Percentiles rank a stretch among this genome's conserved stretches.
Evolutionary conservation across 306 rosid genomes (phyloP).

Genomic region (Abrus precatorius): DNA sequence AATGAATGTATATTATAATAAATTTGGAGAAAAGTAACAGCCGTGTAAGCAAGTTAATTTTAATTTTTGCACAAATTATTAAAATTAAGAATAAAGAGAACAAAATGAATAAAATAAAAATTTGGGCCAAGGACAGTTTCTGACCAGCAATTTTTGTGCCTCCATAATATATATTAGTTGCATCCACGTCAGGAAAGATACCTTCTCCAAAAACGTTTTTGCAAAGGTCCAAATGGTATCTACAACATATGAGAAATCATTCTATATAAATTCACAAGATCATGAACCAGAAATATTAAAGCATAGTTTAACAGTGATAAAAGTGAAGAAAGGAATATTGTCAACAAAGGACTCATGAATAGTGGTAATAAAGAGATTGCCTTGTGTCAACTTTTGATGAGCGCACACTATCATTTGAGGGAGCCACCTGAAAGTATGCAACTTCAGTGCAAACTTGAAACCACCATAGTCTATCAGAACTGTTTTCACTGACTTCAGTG

Average conservation of each 20-base stretch:
- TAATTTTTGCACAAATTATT: slow-evolving; percentile 1
- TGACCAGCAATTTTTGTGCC: slow-evolving; percentile 89
- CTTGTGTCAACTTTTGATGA: slow-evolving; percentile 80
- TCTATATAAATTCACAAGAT: slow-evolving; percentile 14
- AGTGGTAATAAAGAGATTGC: slow-evolving; percentile 55
- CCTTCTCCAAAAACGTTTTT: slow-evolving; percentile 91
- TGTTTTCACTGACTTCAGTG: slow-evolving; percentile 62
- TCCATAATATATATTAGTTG: slow-evolving; percentile 90
- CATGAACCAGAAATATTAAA: slow-evolving; percentile 19
- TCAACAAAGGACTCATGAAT: slow-evolving; percentile 13
- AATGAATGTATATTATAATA: background rate
- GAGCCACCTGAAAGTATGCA: slow-evolving; percentile 98
- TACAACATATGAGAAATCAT: slow-evolving; percentile 52
- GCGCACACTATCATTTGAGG: slow-evolving; percentile 84
- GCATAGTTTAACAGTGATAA: slow-evolving; percentile 7
- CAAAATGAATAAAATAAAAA: background rate
- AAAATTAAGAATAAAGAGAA: background rate
- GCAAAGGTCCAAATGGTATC: slow-evolving; percentile 97
- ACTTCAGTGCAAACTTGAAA: slow-evolving; percentile 98
- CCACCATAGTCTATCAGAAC: slow-evolving; percentile 89
- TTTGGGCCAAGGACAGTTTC: slow-evolving; percentile 12
- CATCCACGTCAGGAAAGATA: slow-evolving; percentile 77
- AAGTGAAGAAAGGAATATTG: slow-evolving; percentile 8
- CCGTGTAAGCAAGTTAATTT: background rate
- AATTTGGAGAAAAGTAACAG: slow-evolving; percentile 13